A percentile compares a stretch with the other conserved stretches of the same genome.
Evolutionary conservation across 108 stramenopile genomes (phyloP).

Genomic region (Cylindrotheca closterium): DNA sequence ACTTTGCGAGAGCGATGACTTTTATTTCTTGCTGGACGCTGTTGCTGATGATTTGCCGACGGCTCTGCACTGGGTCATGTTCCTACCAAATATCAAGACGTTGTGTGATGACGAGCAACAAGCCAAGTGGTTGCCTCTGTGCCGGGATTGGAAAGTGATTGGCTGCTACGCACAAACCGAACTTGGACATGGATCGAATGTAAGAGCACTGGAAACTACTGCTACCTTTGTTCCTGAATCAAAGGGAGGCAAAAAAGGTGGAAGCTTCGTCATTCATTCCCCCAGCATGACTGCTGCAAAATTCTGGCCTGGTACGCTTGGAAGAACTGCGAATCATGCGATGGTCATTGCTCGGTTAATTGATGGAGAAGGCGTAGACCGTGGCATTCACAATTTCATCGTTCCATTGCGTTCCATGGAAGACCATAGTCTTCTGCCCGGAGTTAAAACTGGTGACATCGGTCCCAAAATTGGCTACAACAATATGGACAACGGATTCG

Average conservation of each 20-base stretch:
- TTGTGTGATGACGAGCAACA: slow-evolving; percentile 90
- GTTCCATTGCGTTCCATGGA: slow-evolving; percentile 88
- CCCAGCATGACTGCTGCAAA: slow-evolving; percentile 89
- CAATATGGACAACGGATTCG: slow-evolving; percentile 97
- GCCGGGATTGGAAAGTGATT: slow-evolving; percentile 91
- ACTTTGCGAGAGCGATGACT: slow-evolving; percentile 56
- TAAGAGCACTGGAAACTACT: slow-evolving; percentile 93
- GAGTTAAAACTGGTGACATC: slow-evolving; percentile 92
- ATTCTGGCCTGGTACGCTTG: slow-evolving; percentile 96
- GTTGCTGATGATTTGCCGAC: slow-evolving; percentile 77
- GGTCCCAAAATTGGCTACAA: slow-evolving; percentile 97
- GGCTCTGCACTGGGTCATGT: slow-evolving; percentile 92
- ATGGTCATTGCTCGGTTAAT: slow-evolving; percentile 97
- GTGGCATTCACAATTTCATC: slow-evolving; percentile 94
- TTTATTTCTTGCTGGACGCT: slow-evolving; percentile 55
- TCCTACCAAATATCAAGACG: slow-evolving; percentile 83
- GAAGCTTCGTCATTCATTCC: slow-evolving; percentile 82
- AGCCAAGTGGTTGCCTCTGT: slow-evolving; percentile 85
- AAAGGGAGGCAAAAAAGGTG: slow-evolving; percentile 60
- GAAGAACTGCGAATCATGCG: slow-evolving; percentile 92
- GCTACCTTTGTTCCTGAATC: slow-evolving; percentile 84
- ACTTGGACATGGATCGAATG: slow-evolving; percentile 91
- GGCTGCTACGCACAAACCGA: slow-evolving; percentile 97
- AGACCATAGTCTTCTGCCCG: slow-evolving; percentile 76
- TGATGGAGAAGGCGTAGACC: slow-evolving; percentile 75